Evolutionary conservation across 345 rosid genomes (phyloP).

Genomic region (Hypericum perforatum): DNA sequence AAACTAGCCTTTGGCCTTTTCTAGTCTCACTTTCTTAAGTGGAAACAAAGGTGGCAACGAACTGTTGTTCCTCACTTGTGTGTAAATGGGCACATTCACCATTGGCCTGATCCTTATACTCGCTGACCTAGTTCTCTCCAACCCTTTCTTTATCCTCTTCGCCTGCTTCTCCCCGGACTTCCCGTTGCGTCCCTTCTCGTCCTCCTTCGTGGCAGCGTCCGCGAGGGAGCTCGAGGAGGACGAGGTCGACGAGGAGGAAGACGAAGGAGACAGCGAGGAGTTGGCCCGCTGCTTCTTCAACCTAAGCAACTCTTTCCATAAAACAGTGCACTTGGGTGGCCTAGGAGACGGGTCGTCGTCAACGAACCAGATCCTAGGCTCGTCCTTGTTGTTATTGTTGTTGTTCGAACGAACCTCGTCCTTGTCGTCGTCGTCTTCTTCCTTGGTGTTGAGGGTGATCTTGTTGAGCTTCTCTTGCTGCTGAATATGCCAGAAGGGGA

Average conservation of each 20-base stretch:
- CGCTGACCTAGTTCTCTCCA: constrained; percentile 75
- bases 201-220: constrained; percentile 31
- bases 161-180: constrained; percentile 38
- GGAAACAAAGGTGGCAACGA: constrained; percentile 65
- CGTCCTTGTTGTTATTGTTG: constrained; percentile 10
- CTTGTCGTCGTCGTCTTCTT: constrained; percentile 14
- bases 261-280: constrained; percentile 36
- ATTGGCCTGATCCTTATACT: constrained; percentile 74
- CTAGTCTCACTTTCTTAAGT: constrained; percentile 46
- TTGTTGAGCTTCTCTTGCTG: constrained; percentile 59
- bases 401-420: constrained; percentile 9
- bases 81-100: constrained; percentile 75
- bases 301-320: constrained; percentile 89
- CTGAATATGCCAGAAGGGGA: constrained; percentile 82
- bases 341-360: constrained; percentile 97
- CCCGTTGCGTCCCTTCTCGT: constrained; percentile 15
- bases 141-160: constrained; percentile 64
- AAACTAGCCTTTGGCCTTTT: constrained; percentile 23
- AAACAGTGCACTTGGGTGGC: constrained; percentile 88
- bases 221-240: constrained; percentile 56
- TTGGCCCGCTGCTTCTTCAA: constrained; percentile 61
- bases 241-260: constrained; percentile 51
- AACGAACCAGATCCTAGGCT: constrained; percentile 38
- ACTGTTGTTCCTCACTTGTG: constrained; percentile 38
- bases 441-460: constrained; percentile 36